These are phyloP conservation scores for Lepidopterella palustris DNA, from an alignment of 495 filamentous ascomycete species.

Conservation along the genomic window DNA sequence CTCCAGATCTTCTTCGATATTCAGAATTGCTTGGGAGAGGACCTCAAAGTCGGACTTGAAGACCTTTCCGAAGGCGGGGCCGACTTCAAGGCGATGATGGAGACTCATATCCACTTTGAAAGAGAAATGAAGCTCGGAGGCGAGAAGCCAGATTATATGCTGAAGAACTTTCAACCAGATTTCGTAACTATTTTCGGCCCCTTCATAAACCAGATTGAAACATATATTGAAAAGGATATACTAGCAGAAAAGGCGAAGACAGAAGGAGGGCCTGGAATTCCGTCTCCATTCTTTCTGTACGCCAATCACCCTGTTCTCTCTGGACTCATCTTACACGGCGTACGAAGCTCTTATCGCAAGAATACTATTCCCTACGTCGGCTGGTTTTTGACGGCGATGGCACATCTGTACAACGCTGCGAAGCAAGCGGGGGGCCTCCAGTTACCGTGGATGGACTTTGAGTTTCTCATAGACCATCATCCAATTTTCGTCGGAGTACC, in stretches of 20 bases:
- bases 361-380: background rate
- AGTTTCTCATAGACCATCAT: conserved; percentile 11
- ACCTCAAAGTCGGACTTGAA: background rate
- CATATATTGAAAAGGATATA: background rate
- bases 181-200: conserved; percentile 5
- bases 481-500: conserved; percentile 8
- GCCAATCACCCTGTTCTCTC: background rate
- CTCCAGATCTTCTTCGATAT: background rate
- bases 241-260: background rate
- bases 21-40: background rate
- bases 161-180: background rate
- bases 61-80: background rate
- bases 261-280: background rate
- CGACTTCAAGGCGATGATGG: background rate
- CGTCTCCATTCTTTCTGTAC: background rate
- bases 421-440: conserved; percentile 4
- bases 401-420: conserved; percentile 15
- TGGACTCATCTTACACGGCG: conserved; percentile 3
- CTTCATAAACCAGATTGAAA: background rate
- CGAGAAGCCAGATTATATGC: conserved; percentile 15
- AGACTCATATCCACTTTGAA: conserved; percentile 5
- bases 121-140: background rate
- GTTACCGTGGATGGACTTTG: conserved; percentile 10
- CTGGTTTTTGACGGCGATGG: conserved; percentile 10
- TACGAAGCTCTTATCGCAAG: background rate